phyloP scores from a whole-genome alignment of 306 rosid species.

The Citrullus amarus region DNA sequence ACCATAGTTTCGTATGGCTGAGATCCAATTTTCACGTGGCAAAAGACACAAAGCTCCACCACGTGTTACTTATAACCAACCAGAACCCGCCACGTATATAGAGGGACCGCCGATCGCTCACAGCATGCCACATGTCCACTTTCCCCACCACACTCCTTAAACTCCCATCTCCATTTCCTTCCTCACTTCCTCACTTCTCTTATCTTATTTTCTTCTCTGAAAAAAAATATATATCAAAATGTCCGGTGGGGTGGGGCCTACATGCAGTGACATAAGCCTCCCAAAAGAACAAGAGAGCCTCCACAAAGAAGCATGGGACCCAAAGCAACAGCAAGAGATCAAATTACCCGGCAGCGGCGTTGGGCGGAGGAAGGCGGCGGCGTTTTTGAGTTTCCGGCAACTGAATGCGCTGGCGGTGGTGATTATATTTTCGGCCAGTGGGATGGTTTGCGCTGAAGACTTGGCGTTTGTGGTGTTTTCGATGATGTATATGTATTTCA shows the following conservation, averaged over 20 bases:
- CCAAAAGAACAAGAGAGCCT: slow-evolving; percentile 38
- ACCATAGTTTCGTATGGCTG: neutral
- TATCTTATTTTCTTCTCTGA: neutral
- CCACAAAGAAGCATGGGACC: slow-evolving; percentile 32
- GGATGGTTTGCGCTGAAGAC: slow-evolving; percentile 63
- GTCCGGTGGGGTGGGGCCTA: slow-evolving; percentile 88
- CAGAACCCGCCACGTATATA: neutral
- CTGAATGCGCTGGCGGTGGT: slow-evolving; percentile 49
- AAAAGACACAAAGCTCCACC: neutral
- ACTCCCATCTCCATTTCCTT: neutral
- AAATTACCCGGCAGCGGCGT: neutral
- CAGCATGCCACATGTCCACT: neutral
- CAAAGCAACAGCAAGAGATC: neutral
- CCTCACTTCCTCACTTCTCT: neutral
- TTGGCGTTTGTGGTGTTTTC: slow-evolving; percentile 50
- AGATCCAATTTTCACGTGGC: neutral
- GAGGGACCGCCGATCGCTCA: neutral
- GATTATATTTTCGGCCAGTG: slow-evolving; percentile 56
- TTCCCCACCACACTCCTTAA: neutral
- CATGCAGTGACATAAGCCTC: slow-evolving; percentile 40
- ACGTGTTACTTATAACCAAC: neutral
- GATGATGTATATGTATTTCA: slow-evolving; percentile 41
- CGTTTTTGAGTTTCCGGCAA: slow-evolving; percentile 30
- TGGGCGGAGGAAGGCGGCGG: slow-evolving; percentile 1
- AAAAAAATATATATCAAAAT: slow-evolving; percentile 3